phyloP scores from a whole-genome alignment of 2,329 filamentous ascomycete species.

The Fusarium siculi region DNA sequence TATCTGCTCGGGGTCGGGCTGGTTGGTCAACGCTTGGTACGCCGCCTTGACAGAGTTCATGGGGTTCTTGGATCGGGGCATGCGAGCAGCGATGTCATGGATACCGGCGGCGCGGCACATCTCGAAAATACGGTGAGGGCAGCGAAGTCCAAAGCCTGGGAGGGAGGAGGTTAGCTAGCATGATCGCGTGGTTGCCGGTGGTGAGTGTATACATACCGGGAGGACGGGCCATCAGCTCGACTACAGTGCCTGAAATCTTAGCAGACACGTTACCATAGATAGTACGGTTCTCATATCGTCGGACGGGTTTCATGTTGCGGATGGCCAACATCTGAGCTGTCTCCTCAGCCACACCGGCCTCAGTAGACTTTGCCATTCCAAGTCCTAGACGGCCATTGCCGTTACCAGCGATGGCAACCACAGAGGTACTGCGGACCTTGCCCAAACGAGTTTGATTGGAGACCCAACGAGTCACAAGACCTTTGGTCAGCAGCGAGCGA shows the following conservation, averaged over 20 bases:
- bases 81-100: slow-evolving; percentile 83
- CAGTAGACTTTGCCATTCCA: slow-evolving; percentile 88
- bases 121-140: slow-evolving; percentile 92
- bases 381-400: slow-evolving; percentile 85
- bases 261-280: slow-evolving; percentile 85
- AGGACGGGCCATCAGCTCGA: slow-evolving; percentile 83
- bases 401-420: slow-evolving; percentile 87
- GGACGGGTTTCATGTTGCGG: slow-evolving; percentile 91
- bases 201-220: slow-evolving; percentile 74
- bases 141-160: slow-evolving; percentile 91
- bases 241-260: slow-evolving; percentile 89
- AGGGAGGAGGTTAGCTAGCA: slow-evolving; percentile 4
- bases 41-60: slow-evolving; percentile 98
- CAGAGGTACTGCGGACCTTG: slow-evolving; percentile 83
- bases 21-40: slow-evolving; percentile 82
- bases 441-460: slow-evolving; percentile 96
- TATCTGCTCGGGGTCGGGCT: slow-evolving; percentile 89
- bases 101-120: slow-evolving; percentile 90
- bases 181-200: not conserved
- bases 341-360: slow-evolving; percentile 71
- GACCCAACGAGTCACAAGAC: slow-evolving; percentile 78
- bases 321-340: slow-evolving; percentile 87
- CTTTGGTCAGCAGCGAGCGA: slow-evolving; percentile 71
- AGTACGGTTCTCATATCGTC: slow-evolving; percentile 89
- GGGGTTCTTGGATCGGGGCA: slow-evolving; percentile 88